phyloP scores from a whole-genome alignment of 768 basidiomycete genomes.

The Mycena epipterygia region DNA sequence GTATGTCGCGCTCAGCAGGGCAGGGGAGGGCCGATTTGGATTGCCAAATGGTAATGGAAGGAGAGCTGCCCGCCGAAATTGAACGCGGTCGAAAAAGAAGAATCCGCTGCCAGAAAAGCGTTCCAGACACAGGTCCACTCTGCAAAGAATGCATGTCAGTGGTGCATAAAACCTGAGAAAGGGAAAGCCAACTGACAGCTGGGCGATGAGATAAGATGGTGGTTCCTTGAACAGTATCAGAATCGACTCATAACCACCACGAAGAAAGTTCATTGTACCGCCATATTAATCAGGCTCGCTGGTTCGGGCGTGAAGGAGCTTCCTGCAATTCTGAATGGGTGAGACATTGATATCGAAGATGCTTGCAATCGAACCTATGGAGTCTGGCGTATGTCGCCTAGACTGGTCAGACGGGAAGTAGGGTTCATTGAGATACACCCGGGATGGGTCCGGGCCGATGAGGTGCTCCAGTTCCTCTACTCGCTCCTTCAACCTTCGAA shows the following conservation, averaged over 20 bases:
- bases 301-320: background rate
- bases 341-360: background rate
- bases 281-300: background rate
- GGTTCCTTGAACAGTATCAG: background rate
- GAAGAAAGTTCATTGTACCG: too few species aligned
- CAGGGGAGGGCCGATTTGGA: constrained; percentile 61
- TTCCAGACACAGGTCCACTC: constrained; percentile 5
- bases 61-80: constrained; percentile 63
- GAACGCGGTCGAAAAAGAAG: constrained; percentile 46
- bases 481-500: background rate
- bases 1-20: constrained; percentile 63
- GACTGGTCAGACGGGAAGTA: background rate
- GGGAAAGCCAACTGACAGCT: background rate
- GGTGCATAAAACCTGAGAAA: background rate
- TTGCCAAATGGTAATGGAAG: constrained; percentile 64
- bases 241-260: background rate
- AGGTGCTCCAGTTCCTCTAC: constrained; percentile 22
- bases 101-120: constrained; percentile 17
- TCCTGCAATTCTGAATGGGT: too few species aligned
- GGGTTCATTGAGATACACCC: constrained; percentile 9
- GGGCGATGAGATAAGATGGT: background rate
- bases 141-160: background rate
- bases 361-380: background rate
- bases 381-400: background rate
- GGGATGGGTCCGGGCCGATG: background rate